Base-by-base conservation (phyloP, 208 protist genomes). In the Leishmania aethiopica region DNA sequence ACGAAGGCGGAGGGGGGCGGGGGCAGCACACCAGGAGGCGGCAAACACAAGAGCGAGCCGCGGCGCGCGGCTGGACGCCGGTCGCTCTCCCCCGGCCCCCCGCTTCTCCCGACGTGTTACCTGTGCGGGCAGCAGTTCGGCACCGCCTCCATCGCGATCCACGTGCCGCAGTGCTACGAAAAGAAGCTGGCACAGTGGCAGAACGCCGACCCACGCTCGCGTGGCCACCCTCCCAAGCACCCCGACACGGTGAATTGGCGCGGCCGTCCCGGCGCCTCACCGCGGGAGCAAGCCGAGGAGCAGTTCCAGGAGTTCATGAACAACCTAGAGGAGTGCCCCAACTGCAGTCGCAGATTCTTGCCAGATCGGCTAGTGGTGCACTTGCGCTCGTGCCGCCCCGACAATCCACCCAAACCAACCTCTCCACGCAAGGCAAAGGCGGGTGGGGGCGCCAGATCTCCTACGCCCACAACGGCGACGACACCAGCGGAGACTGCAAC, bases 311-410 rank as follows among this genome's bases (percentile, higher is more conserved):
- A 97, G 77, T 98, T 97, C 75, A 92, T 97, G 42, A 93, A 88
- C 69, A 95, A 94, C 85, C 83, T 98, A n/a, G 92, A 94, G 57
- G 91, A 90, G 28, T 98, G 96, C 84, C 94, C 94, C 5, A 95
- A 98, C 87, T 99, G 97, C 83, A 88, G 86, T 35, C 77, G 97
- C 28, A 93, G 87, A 72, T 99, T 99, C 74, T 82, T 98, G 62
- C 86, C 97, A 17, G 95, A 98, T 57, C 92, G 96, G 35, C 90
- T 99, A 45, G 85, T 92, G 0, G 93, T 99, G 32, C 97, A 99
- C 71, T 84, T 98, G 49, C 88, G 90, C 35, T 97, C 94, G 8
- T 99, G 96, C 78, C 95, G 94, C n/a, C 90, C 91, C 11, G 95
- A 93, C 25, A 92, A 88, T 66, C 64, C 89, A 25, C 81, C 92